Base-by-base conservation (phyloP, 352 stramenopile genomes). In the Globisporangium cederbergense region DNA sequence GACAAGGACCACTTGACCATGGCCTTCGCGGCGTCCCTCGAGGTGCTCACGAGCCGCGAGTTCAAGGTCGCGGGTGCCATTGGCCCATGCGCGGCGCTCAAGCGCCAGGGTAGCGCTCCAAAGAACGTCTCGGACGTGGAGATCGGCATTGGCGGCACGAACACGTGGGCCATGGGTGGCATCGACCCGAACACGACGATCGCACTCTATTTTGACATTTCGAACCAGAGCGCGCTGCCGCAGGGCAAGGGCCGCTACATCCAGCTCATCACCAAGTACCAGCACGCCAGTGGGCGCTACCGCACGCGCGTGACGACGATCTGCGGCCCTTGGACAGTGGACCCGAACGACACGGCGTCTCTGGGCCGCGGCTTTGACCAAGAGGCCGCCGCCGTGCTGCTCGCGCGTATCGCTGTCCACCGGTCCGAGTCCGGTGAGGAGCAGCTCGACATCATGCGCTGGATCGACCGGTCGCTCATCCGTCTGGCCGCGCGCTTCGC, bases 41-140 rank as follows among this genome's bases (percentile, higher is more conserved):
- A 99, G 68, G 90, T 99, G 52, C 76, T 99, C 62, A 99, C 96
- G 45, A 98, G 86, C 40, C 87, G 96, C 42, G 98, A 99, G 73
- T 99, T 99, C 83, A 99, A 99, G 79, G 95, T 99, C 9, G 90
- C 87, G 20, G 98, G 98, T 50, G 96, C 96, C 0, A 99, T 99
- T 70, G 97, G 97, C 11, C 95, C 97, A 20, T 98, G 97, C 66
- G 95, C 94, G 3, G 97, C 93, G 51, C 79, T 99, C 38, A 97
- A 98, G 72, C 98, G 98, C 70, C 93, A 97, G 66, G 93, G 86
- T 25, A 78, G 51, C 30, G 51, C 81, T 9, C 71, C 78, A 5
- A 95, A 95, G 76, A 96, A 98, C 75, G 97, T 99, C 22, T 97
- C 93, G 36, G 97, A 99, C 67, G 90, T 98, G 40, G 94, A 98